Conservation (phyloP, 1,284 basidiomycete genomes). For the Ustilago bromivora region DNA sequence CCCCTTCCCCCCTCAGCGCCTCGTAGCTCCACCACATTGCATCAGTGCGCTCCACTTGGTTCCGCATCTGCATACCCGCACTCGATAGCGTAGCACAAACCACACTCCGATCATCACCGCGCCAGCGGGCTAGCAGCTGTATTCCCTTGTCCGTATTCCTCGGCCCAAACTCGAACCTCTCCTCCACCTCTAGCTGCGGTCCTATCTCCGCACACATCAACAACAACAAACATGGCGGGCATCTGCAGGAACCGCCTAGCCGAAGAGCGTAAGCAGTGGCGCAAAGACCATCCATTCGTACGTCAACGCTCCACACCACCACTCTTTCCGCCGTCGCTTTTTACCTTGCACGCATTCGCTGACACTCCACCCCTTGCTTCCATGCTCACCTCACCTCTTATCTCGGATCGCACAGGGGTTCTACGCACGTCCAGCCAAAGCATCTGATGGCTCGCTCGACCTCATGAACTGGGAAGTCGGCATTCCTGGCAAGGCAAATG, state of each 20-base stretch:
- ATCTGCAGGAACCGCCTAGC: slow-evolving; percentile 75
- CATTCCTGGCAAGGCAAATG: slow-evolving; percentile 71
- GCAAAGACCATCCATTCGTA: slow-evolving; percentile 98
- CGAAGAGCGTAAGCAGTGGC: slow-evolving; percentile 98
- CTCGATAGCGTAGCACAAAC: background rate
- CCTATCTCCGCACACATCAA: background rate
- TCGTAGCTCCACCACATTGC: background rate
- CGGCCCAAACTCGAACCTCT: background rate
- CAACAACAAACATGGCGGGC: slow-evolving; percentile 44
- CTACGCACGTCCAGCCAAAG: slow-evolving; percentile 91
- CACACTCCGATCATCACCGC: background rate
- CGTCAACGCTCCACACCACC: slow-evolving; percentile 70
- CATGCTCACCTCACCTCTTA: background rate
- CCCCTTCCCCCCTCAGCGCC: background rate
- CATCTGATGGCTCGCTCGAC: slow-evolving; percentile 91
- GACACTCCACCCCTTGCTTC: background rate
- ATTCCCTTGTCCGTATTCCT: background rate
- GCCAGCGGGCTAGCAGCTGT: background rate
- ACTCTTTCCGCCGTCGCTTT: background rate
- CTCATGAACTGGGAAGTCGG: slow-evolving; percentile 97
- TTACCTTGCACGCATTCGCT: background rate
- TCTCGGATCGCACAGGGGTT: slow-evolving; percentile 79
- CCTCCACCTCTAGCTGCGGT: too few species aligned
- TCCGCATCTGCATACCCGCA: slow-evolving; percentile 2
- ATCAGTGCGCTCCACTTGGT: background rate